phyloP scores from a whole-genome alignment of 2,329 filamentous ascomycete genomes.

The Pseudogymnoascus sp. region DNA sequence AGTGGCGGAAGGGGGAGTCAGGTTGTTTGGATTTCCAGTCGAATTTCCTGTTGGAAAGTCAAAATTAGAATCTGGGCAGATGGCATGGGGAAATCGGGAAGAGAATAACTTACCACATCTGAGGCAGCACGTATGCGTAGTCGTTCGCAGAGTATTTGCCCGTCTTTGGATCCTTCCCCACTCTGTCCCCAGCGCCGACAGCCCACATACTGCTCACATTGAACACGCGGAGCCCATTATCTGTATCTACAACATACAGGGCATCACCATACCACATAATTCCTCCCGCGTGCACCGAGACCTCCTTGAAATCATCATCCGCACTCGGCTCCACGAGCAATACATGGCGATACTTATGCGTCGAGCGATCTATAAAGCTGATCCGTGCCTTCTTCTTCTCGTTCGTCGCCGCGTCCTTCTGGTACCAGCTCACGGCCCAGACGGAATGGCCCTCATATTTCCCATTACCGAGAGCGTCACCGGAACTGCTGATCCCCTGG shows the following conservation, averaged over 20 bases:
- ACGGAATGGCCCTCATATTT: conserved; percentile 28
- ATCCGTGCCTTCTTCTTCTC: conserved; percentile 23
- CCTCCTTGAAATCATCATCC: conserved; percentile 27
- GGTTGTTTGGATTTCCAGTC: conserved; percentile 13
- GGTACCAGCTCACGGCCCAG: conserved; percentile 31
- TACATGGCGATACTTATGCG: conserved; percentile 27
- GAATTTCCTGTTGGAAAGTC: conserved; percentile 1
- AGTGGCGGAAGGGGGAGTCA: conserved; percentile 27
- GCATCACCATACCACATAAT: conserved; percentile 31
- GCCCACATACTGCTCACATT: conserved; percentile 31
- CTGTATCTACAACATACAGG: conserved; percentile 30
- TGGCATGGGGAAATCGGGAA: background rate
- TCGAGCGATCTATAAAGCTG: conserved; percentile 27
- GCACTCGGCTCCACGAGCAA: conserved; percentile 29
- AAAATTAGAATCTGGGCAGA: background rate
- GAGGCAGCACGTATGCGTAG: conserved; percentile 30
- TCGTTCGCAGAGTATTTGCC: conserved; percentile 26
- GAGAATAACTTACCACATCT: conserved; percentile 23
- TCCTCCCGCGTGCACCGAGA: conserved; percentile 30
- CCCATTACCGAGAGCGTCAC: conserved; percentile 26
- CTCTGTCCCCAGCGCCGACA: conserved; percentile 26
- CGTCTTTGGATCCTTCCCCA: conserved; percentile 24
- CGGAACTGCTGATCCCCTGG: conserved; percentile 30
- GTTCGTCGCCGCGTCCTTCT: conserved; percentile 17
- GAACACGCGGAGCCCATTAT: conserved; percentile 30